Conservation (phyloP, 306 rosid genomes). For the Cucurbita pepo region DNA sequence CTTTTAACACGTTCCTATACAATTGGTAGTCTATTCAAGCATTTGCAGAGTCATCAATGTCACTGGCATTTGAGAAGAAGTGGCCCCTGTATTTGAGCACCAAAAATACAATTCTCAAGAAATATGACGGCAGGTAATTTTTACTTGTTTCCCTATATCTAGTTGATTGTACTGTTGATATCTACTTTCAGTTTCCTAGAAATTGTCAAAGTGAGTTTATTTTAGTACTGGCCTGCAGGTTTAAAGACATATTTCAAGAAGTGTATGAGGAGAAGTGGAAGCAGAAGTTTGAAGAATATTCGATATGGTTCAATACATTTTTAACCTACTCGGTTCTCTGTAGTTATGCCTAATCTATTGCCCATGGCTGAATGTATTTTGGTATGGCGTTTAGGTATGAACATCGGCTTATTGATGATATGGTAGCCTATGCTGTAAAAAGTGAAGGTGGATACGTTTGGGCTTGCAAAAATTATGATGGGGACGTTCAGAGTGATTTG, state of each 20-base stretch:
- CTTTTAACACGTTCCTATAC: not conserved
- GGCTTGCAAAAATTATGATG: slow-evolving; percentile 99
- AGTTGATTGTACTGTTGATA: not conserved
- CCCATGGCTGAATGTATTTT: slow-evolving; percentile 13
- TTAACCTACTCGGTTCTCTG: not conserved
- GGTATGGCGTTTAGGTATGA: slow-evolving; percentile 61
- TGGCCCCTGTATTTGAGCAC: slow-evolving; percentile 96
- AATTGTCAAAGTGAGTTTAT: not conserved
- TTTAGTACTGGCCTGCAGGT: slow-evolving; percentile 28
- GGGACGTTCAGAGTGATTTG: slow-evolving; percentile 94
- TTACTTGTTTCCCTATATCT: not conserved
- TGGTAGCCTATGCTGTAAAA: slow-evolving; percentile 91
- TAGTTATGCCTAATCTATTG: not conserved
- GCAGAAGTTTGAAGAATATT: slow-evolving; percentile 67
- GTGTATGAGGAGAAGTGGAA: slow-evolving; percentile 81
- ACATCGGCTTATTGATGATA: slow-evolving; percentile 95
- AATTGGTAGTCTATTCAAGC: slow-evolving; percentile 64
- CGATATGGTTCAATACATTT: slow-evolving; percentile 57
- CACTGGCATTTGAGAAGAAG: slow-evolving; percentile 64
- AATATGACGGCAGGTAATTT: slow-evolving; percentile 89
- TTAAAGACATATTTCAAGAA: slow-evolving; percentile 89
- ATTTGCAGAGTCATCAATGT: slow-evolving; percentile 91
- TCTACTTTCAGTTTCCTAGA: not conserved
- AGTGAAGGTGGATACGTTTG: slow-evolving; percentile 99
- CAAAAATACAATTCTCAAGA: slow-evolving; percentile 88